Evolutionary conservation across 495 filamentous ascomycete species (phyloP).

Genomic region (Sordaria brevicollis): DNA sequence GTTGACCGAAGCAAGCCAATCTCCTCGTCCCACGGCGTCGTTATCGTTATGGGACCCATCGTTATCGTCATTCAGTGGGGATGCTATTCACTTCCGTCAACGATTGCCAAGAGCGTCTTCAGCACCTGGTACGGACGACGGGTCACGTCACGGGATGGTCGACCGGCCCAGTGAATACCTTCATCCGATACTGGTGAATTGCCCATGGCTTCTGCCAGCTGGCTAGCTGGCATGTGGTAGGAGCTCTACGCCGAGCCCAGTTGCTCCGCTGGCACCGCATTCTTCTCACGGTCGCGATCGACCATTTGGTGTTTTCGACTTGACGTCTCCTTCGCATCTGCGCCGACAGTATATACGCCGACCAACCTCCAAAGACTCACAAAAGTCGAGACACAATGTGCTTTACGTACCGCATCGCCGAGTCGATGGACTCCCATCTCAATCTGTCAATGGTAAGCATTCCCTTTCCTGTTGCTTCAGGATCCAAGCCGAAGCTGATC

Average conservation of each 20-base stretch:
- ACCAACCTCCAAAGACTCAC: neutral
- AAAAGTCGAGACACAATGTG: neutral
- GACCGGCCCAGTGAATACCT: neutral
- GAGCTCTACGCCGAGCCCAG: neutral
- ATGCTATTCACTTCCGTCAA: neutral
- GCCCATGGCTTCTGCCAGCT: neutral
- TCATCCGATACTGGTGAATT: neutral
- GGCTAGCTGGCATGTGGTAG: neutral
- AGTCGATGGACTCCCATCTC: neutral
- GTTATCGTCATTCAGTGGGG: too few relatives aligned
- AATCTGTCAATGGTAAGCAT: neutral
- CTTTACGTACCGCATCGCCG: neutral
- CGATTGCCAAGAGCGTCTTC: neutral
- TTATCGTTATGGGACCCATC: neutral
- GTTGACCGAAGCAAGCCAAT: neutral
- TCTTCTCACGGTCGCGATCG: neutral
- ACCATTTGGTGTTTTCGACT: neutral
- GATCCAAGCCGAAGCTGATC: neutral
- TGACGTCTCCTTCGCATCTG: neutral
- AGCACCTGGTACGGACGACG: neutral
- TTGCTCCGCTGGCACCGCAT: neutral
- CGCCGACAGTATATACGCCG: neutral
- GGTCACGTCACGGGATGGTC: too few relatives aligned
- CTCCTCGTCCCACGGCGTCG: neutral
- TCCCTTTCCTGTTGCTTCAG: fast-evolving